Evolutionary conservation across 495 filamentous ascomycete species (phyloP).

Genomic region (Talaromyces ruber): DNA sequence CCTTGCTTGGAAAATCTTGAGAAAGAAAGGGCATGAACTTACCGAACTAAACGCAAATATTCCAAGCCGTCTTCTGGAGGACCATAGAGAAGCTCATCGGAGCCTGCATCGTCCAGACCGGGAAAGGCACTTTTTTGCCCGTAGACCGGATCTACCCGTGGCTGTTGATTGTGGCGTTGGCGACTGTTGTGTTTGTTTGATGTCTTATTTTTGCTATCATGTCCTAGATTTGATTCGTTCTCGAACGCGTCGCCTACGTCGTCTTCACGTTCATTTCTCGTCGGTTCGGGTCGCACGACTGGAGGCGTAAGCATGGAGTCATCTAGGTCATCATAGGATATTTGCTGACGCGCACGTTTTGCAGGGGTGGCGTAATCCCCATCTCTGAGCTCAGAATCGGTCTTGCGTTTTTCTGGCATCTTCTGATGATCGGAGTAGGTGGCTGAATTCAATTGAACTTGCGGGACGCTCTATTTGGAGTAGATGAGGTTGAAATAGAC

Average conservation of each 20-base stretch:
- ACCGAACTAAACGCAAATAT: slow-evolving; percentile 79
- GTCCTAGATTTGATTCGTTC: neutral
- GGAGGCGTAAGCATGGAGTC: neutral
- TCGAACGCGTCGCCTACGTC: slow-evolving; percentile 14
- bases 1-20: slow-evolving; percentile 6
- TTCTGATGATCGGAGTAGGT: neutral
- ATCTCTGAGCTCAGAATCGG: neutral
- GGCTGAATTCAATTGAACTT: neutral
- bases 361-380: neutral
- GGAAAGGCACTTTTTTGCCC: slow-evolving; percentile 75
- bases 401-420: slow-evolving; percentile 8
- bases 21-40: slow-evolving; percentile 24
- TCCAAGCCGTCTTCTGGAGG: slow-evolving; percentile 54
- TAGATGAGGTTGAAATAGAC: neutral
- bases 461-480: neutral
- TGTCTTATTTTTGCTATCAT: neutral
- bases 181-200: neutral
- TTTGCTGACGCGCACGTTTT: slow-evolving; percentile 4
- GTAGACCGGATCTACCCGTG: slow-evolving; percentile 54
- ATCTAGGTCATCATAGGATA: slow-evolving; percentile 2
- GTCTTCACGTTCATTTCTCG: neutral
- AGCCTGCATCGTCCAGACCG: slow-evolving; percentile 50
- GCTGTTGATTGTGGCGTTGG: slow-evolving; percentile 20
- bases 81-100: slow-evolving; percentile 41
- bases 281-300: neutral